Base-by-base conservation (phyloP, 208 protist species). In the Leptomonas pyrrhocoris region DNA sequence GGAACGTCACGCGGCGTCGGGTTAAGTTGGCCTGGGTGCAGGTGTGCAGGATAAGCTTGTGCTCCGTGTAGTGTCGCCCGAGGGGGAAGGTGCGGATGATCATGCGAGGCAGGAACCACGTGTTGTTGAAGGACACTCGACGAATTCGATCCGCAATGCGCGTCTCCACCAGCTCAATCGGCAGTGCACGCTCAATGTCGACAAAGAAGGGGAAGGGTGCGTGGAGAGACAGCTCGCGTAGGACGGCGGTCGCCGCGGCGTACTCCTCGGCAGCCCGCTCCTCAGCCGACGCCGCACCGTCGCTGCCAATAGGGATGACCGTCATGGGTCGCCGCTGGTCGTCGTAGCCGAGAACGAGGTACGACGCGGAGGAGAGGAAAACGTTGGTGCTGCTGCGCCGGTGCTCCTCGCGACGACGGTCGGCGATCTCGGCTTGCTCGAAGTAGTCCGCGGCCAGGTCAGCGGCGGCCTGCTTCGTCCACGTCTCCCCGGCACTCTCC, bases 61-160 rank as follows among this genome's bases (percentile, higher is more conserved):
- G 80, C 80, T 96, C 89, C 31, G 84, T 90, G 64, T 90, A 86
- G 63, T 81, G 73, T 12, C 86, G 75, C 2, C 86, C 91, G 7
- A 96, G 79, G 19, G 88, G 88, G 54, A 94, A 96, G 34, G 79
- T 90, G 54, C 88, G 77, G 42, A 96, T 93, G 42, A 96, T 81
- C 65, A 87, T 83, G 66, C 88, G 88, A 25, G 85, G 85, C 38
- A 85, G 67, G 65, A 92, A 92, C 86, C 88, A 94, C 8, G 88
- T 86, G 55, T 93, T 88, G 74, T 90, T 85, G 68, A 92, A 92
- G 21, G 91, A 93, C 51, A 94, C 78, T 27, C 88, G 82, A 40
- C 91, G 80, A 60, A 96, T 93, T 46, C 88, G 86, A 54, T 92
- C 88, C 34, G 89, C 91, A 23, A 92, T 83, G 50, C 88, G 81